Evolutionary conservation across 2,329 filamentous ascomycete genomes (phyloP), one percentile per base, ranked within the genome.

Genomic region (Diaporthe sp.): DNA sequence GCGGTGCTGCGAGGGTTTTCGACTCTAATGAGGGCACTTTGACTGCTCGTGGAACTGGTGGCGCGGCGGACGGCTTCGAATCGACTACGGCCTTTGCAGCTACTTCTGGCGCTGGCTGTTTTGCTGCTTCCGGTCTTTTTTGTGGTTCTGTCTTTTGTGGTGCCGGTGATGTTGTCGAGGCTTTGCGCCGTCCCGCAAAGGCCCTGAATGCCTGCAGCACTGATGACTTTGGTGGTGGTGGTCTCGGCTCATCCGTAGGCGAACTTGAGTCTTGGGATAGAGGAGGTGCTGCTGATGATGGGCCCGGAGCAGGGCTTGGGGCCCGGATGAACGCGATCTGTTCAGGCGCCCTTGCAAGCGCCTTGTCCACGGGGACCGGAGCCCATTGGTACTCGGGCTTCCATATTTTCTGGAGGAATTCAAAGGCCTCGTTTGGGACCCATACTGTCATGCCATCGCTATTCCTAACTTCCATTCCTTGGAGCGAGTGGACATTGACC

Each of bases 311-410:
- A 28, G 65, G 74, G 59, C 49, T 65, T 17, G 44, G 71, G 62
- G 74, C 25, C 2, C 51, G 15, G n/a, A 76, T 74, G 15, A 70
- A 76, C 13, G 74, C 74, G 39, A 76, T 76, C 37, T 74, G 71
- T 37, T 69, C 62, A 13, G 74, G 74, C 34, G 74, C 71, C 13
- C 65, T 69, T 55, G 65, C 65, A n/a, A 76, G 71, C 12, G 74
- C 71, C 55, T 73, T 72, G 62, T 76, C 74, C 57, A 76, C 74
- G 12, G 74, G 74, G 22, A 76, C 71, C 12, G 74, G 74, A 17
- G 73, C 53, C 74, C 74, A 76, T 49, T 74, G 73, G 71, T 74
- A 76, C 57, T 76, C 74, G 46, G 74, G 74, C 71, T 76, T 76
- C 74, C 74, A 76, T 51, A 76, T 59, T 34, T 73, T 67, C 71